Evolutionary conservation across 2,329 filamentous ascomycete genomes (phyloP), one percentile per base, ranked within the genome.

Genomic region (Verticillium longisporum): DNA sequence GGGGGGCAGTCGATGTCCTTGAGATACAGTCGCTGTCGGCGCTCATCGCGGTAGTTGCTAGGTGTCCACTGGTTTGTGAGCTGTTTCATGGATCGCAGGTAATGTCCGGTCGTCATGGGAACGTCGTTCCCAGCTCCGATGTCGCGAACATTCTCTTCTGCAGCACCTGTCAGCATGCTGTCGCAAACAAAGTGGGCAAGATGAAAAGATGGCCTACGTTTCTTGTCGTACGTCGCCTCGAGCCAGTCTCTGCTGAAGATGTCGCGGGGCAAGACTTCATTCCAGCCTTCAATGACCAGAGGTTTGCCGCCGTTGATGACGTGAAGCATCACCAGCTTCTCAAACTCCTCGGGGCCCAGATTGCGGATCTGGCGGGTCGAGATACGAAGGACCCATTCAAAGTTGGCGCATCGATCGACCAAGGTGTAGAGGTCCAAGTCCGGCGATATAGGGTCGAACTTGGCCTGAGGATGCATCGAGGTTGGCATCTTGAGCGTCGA

Each of bases 1-100:
- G 83, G 78, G 0, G 95, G 95, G 67, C 93, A 97, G 72, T 99
- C 95, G 62, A 99, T 97, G 71, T 99, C 95, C 70, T 99, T 99
- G 31, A 98, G 78, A 72, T 99, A 99, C 1, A 98, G 85, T 13
- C 95, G 86, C 71, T 99, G 95, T 26, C 90, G 83, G 41, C 86
- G 84, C 63, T 91, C 86, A 65, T 96, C 90, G 62, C 88, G 88
- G 71, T 89, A 97, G 65, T 91, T 94, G 56, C 81, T 82, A 0
- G 85, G 78, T 9, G 82, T 89, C 80, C 91, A 96, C 71, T 96
- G 92, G 58, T 94, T 88, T 1, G 93, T 87, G 36, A 98, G 84
- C 66, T 90, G 86, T 50, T 85, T 83, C 89, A 98, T 90, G 58
- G 92, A 93, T 65, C 90, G 89, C 37, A 99, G 78, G 74, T 99